These are phyloP conservation scores for Neurospora sp. DNA, from an alignment of 495 filamentous ascomycete species.

Conservation along the genomic window DNA sequence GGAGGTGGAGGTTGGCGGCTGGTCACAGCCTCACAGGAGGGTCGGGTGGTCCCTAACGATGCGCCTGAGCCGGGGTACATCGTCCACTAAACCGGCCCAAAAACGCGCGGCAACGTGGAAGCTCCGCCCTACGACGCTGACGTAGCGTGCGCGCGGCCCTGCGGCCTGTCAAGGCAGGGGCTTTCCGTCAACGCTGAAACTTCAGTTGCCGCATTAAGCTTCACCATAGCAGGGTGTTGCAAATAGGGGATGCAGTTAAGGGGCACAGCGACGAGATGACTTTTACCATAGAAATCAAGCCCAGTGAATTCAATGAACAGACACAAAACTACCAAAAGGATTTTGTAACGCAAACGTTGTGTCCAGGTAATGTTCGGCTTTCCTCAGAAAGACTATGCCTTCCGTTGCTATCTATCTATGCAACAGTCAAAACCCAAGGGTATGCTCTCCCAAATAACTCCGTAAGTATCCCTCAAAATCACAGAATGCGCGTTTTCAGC, in stretches of 20 bases:
- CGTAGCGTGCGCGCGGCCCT: not conserved
- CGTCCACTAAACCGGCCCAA: not conserved
- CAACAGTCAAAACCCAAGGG: not conserved
- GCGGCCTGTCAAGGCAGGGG: not conserved
- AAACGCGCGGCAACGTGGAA: not conserved
- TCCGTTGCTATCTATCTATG: not conserved
- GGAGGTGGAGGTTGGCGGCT: not conserved
- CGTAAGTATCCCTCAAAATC: not conserved
- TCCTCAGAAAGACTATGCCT: not conserved
- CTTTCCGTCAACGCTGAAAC: conserved; percentile 1
- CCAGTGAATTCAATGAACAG: not conserved
- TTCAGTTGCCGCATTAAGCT: conserved; percentile 1
- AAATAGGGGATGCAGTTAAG: not conserved
- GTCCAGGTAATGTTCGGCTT: not conserved
- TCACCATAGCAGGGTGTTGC: not conserved
- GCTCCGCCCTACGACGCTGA: not conserved
- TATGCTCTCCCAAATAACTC: not conserved
- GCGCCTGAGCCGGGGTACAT: not conserved
- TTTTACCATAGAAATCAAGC: not conserved
- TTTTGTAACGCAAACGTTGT: not conserved
- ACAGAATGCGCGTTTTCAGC: not conserved
- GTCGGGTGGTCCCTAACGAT: not conserved
- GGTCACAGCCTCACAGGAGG: not conserved
- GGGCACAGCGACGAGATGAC: not conserved
- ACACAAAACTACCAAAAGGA: not conserved